phyloP scores from a whole-genome alignment of 2,329 filamentous ascomycete species.

The Aspergillus texensis region DNA sequence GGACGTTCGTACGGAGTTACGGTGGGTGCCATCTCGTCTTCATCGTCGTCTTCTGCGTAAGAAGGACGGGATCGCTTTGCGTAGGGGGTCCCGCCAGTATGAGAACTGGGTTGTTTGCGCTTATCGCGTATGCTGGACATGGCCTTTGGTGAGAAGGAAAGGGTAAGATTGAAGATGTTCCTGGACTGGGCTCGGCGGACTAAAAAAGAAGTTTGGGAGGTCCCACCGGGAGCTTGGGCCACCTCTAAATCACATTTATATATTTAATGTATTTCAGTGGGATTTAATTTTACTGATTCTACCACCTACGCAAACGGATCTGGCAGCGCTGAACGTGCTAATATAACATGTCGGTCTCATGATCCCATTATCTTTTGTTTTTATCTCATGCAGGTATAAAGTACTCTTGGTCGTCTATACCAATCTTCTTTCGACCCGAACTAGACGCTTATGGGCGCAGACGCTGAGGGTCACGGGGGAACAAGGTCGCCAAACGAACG shows the following conservation, averaged over 20 bases:
- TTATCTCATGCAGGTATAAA: conserved; percentile 11
- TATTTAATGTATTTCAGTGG: background rate
- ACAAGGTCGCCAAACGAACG: conserved; percentile 63
- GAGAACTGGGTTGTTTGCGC: conserved; percentile 30
- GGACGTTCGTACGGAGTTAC: conserved; percentile 39
- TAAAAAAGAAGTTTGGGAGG: conserved; percentile 14
- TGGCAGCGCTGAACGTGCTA: background rate
- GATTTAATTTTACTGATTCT: background rate
- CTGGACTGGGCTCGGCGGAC: conserved; percentile 4
- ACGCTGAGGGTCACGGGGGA: conserved; percentile 65
- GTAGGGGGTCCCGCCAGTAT: conserved; percentile 19
- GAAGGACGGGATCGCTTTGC: conserved; percentile 36
- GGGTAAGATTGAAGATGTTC: background rate
- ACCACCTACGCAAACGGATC: background rate
- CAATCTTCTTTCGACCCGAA: background rate
- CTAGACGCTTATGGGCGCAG: conserved; percentile 40
- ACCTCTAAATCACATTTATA: conserved; percentile 5
- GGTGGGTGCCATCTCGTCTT: conserved; percentile 21
- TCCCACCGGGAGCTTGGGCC: conserved; percentile 29
- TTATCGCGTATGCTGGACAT: conserved; percentile 36
- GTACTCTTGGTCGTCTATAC: background rate
- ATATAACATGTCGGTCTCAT: conserved; percentile 13
- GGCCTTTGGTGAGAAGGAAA: background rate
- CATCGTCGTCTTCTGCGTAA: conserved; percentile 30
- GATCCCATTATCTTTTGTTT: conserved; percentile 19